Evolutionary conservation across 2,329 filamentous ascomycete genomes (phyloP).

Genomic region (Fusarium cyanostomum): DNA sequence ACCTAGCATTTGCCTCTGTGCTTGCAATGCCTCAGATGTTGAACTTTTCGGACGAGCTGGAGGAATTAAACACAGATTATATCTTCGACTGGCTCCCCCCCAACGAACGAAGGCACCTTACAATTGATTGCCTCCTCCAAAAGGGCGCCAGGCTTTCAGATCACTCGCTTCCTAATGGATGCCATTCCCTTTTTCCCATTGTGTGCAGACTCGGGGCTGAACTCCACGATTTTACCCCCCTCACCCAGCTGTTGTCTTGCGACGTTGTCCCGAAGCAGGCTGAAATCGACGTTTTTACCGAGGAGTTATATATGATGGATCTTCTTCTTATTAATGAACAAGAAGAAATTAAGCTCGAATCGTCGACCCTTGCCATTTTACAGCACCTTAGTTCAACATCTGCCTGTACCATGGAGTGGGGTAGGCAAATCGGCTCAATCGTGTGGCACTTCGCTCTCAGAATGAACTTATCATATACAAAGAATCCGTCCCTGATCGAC

Average conservation of each 20-base stretch:
- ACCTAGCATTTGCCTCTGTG: neutral
- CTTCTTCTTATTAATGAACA: too few species aligned
- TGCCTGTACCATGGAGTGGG: neutral
- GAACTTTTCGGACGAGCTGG: fast-evolving
- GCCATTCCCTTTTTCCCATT: neutral
- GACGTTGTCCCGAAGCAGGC: neutral
- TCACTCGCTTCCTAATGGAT: neutral
- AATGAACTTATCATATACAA: neutral
- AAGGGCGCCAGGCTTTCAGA: neutral
- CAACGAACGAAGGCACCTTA: neutral
- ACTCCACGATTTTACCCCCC: neutral
- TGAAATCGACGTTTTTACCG: neutral
- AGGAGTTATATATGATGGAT: neutral
- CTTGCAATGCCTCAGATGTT: neutral
- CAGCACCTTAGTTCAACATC: neutral
- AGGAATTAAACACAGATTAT: fast-evolving
- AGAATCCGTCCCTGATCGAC: neutral
- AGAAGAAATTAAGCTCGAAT: neutral
- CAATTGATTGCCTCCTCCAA: neutral
- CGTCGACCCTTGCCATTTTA: neutral
- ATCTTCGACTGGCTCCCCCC: neutral
- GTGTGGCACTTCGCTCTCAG: neutral
- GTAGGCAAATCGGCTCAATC: neutral
- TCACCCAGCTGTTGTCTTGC: neutral
- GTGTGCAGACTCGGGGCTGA: neutral